Conservation (phyloP, 1,139 yeast species). For the Spathaspora sp. region DNA sequence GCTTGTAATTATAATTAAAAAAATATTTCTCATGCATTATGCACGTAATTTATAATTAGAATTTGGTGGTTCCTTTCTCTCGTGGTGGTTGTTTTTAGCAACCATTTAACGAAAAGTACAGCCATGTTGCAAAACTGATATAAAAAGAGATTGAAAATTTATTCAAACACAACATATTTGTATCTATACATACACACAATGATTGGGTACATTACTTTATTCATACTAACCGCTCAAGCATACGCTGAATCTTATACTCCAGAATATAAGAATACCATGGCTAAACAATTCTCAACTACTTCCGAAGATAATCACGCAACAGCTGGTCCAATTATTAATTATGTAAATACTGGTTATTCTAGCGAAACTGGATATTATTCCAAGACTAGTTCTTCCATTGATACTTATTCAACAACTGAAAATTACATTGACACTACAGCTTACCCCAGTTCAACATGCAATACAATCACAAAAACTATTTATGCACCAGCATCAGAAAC, state of each 20-base stretch:
- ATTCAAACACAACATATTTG: neutral
- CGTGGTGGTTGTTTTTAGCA: neutral
- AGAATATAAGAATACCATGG: neutral
- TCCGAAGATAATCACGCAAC: too few relatives aligned
- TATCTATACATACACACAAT: neutral
- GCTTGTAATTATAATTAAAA: neutral
- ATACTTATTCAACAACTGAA: neutral
- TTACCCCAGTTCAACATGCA: neutral
- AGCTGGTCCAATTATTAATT: neutral
- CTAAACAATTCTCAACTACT: neutral
- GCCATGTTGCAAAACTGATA: neutral
- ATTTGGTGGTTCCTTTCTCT: neutral
- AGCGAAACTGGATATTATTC: neutral
- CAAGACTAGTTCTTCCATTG: neutral
- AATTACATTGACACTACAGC: neutral
- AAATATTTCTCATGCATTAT: too few relatives aligned
- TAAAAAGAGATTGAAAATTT: neutral
- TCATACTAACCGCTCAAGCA: neutral
- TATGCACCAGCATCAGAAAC: neutral
- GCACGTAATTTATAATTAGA: neutral
- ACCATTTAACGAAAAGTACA: neutral
- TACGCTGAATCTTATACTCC: neutral
- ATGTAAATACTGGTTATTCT: neutral
- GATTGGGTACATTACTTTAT: neutral
- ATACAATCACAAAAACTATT: neutral